Evolutionary conservation across 1,284 basidiomycete genomes (phyloP).

Genomic region (Marasmius sp.): DNA sequence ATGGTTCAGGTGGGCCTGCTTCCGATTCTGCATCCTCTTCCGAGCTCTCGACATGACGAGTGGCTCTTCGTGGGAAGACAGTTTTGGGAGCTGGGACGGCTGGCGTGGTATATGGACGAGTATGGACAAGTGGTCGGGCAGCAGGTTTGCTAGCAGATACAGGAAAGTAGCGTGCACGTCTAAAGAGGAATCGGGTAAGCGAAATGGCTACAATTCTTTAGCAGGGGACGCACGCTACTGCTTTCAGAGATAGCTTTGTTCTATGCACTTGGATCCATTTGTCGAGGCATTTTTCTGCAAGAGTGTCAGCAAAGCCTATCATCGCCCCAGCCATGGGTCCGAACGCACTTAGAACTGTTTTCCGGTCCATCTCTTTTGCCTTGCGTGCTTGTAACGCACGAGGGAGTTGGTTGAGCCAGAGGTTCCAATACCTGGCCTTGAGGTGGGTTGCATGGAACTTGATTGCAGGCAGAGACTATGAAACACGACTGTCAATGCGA

Average conservation of each 20-base stretch:
- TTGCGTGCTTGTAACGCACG: constrained; percentile 60
- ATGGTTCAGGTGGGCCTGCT: constrained; percentile 19
- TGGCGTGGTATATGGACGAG: constrained; percentile 20
- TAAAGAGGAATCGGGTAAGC: constrained; percentile 18
- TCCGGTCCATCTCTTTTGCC: constrained; percentile 62
- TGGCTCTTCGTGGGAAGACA: constrained; percentile 29
- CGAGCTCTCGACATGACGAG: constrained; percentile 26
- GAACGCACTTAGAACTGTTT: constrained; percentile 57
- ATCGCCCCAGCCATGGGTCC: neutral
- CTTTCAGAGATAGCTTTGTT: constrained; percentile 72
- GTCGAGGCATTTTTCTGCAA: constrained; percentile 54
- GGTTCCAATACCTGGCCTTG: constrained; percentile 60
- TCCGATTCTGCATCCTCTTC: constrained; percentile 26
- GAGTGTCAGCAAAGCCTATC: constrained; percentile 11
- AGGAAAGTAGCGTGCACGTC: constrained; percentile 68
- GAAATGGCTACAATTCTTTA: constrained; percentile 15
- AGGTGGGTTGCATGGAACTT: constrained; percentile 62
- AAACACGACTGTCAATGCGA: constrained; percentile 10
- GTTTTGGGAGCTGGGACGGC: constrained; percentile 23
- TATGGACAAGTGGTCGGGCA: neutral
- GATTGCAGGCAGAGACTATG: constrained; percentile 74
- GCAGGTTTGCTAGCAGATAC: constrained; percentile 51
- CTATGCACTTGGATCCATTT: constrained; percentile 67
- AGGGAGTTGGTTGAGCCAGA: constrained; percentile 71
- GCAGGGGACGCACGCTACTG: constrained; percentile 66